Base-by-base conservation (phyloP, 2,329 filamentous ascomycete species). In the Aureobasidium sp. region DNA sequence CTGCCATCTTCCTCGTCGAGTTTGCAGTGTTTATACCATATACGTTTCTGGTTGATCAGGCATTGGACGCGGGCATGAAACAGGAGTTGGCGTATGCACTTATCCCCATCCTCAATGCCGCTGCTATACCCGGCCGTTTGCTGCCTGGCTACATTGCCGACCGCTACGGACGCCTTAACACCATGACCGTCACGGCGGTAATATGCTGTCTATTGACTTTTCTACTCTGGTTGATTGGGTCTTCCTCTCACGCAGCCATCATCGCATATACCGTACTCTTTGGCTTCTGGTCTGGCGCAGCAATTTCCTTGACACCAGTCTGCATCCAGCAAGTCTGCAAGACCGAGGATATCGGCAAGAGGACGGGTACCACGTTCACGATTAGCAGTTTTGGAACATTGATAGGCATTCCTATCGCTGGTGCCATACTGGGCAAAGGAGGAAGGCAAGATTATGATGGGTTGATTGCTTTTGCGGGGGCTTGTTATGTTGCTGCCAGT, bases 351-450 rank as follows among this genome's bases (percentile, higher is more conserved):
- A 52, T 59, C 37, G 89, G 89, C 15, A 81, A 86, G 1, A 79
- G 88, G 6, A 85, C 81, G 2, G 89, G 89, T 0, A 80, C 82
- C 0, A 78, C 84, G 29, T 89, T 88, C 69, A 80, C 83, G 17
- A 71, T 85, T 50, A 78, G 85, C 61, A 80, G 83, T 1, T 74
- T 91, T 35, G 87, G 85, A 4, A 85, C 84, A 1, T 74, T 92
- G 56, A 84, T 84, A 0, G 85, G 87, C 0, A 84, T 80, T 49
- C 88, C 88, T 0, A 87, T 90, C 66, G 86, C 80, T 1, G 87
- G 87, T 7, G 69, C 70, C 22, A 60, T 60, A 5, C 77, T 87
- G 31, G 75, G 45, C 8, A 48, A 24, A n/a, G 45, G 86, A 5
- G 62, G 67, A 19, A 66, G 64, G 29, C 70, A 70, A 5, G 59